Base-by-base conservation (phyloP, 176 grass and related monocot species). In the Eleusine coracana region DNA sequence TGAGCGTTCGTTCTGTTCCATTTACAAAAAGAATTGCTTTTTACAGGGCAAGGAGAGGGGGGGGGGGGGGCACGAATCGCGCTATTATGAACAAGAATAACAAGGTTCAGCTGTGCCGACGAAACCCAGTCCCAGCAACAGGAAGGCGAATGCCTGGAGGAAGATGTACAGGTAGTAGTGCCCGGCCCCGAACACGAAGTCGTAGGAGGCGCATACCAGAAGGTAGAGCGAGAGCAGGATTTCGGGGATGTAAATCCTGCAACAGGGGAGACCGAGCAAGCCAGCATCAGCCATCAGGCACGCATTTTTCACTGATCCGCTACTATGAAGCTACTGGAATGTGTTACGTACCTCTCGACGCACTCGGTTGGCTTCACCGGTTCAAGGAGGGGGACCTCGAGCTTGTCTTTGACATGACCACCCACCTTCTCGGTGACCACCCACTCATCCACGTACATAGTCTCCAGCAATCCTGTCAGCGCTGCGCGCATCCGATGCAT, bases 401-500 rank as follows among this genome's bases (percentile, higher is more conserved):
- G 46, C 69, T 91, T 77, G 50, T 84, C 70, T 80, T 86, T 79
- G 58, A 78, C 74, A 78, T 75, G 81, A 64, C 65, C 80, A 58
- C 79, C 83, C 51, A 82, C 65, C 73, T 94, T 94, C 86, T 94
- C 79, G 20, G 92, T 94, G 45, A 94, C 92, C 25, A 94, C 88
- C 89, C 92, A 94, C 76, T 91, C 82, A 62, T 91, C 77, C 7
- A 84, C 92, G 61, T 89, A 84, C 27, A 50, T 82, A 17, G 86
- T 90, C 63, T 90, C 89, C 31, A 91, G 66, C 31, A 94, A 52
- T 21, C 89, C 92, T 0, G 82, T 84, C 61, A 78, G 44, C 44
- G 89, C 86, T 6, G 92, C 86, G 70, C 86, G 87, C 88, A 85
- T 91, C 42, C 92, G 83, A 37, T 94, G 89, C 83, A 94, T 69